These are phyloP conservation scores for Boletus sp. DNA, from an alignment of 768 basidiomycete species.

Conservation along the genomic window DNA sequence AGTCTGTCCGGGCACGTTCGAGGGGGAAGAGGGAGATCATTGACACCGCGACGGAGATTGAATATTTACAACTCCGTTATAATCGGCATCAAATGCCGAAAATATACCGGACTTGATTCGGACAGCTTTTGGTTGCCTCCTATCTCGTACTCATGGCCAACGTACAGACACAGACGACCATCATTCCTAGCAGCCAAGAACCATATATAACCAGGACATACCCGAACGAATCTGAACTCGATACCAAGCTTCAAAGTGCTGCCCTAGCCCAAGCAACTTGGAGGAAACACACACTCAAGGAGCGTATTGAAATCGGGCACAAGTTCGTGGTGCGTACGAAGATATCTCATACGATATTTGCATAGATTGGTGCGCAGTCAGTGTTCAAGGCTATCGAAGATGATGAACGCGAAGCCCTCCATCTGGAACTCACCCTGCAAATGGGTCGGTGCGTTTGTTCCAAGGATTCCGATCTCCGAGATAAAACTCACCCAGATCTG, in stretches of 20 bases:
- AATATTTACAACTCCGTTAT: slow-evolving; percentile 12
- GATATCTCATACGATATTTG: not conserved
- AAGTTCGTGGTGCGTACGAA: slow-evolving; percentile 60
- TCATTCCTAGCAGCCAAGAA: slow-evolving; percentile 76
- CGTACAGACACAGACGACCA: slow-evolving; percentile 63
- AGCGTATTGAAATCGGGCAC: slow-evolving; percentile 67
- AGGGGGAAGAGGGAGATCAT: not conserved
- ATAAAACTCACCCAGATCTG: not conserved
- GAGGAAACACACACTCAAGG: slow-evolving; percentile 53
- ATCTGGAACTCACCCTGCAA: slow-evolving; percentile 75
- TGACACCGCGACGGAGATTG: slow-evolving; percentile 9
- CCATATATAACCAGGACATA: slow-evolving; percentile 57
- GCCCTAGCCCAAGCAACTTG: slow-evolving; percentile 72
- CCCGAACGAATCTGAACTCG: slow-evolving; percentile 56
- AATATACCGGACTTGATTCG: not conserved
- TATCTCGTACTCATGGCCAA: slow-evolving; percentile 16
- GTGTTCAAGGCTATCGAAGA: slow-evolving; percentile 43
- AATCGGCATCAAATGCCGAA: slow-evolving; percentile 27
- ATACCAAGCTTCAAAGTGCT: slow-evolving; percentile 53
- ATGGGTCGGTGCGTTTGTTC: slow-evolving; percentile 76
- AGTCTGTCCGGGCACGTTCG: not conserved
- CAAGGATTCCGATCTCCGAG: not conserved
- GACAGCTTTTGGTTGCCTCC: not conserved
- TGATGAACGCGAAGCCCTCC: slow-evolving; percentile 49
- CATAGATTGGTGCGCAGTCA: slow-evolving; percentile 30